Percentiles rank a stretch among this genome's conserved stretches.
phyloP scores from a whole-genome alignment of 1,139 yeast species.

The Geotrichum carabidarum region DNA sequence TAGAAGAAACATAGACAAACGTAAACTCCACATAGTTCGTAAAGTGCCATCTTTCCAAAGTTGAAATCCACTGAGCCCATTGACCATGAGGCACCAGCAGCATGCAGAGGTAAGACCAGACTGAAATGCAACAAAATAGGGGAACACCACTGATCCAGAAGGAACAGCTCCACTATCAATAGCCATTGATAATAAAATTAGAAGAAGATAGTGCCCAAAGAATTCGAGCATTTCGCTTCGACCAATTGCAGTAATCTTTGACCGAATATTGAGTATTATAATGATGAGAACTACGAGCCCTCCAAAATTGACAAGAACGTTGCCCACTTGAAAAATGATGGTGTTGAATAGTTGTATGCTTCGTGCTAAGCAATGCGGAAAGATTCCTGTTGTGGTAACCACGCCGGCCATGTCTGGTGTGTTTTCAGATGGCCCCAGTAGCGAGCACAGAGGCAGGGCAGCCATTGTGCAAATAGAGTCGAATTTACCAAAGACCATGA shows the following conservation, averaged over 20 bases:
- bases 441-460: slow-evolving; percentile 73
- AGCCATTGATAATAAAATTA: slow-evolving; percentile 60
- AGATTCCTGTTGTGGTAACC: slow-evolving; percentile 46
- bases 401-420: not conserved
- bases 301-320: slow-evolving; percentile 77
- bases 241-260: slow-evolving; percentile 91
- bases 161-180: slow-evolving; percentile 93
- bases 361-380: slow-evolving; percentile 79
- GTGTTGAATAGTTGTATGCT: slow-evolving; percentile 86
- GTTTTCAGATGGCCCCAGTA: slow-evolving; percentile 44
- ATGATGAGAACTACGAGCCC: slow-evolving; percentile 60
- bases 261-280: slow-evolving; percentile 71
- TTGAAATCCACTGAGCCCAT: slow-evolving; percentile 80
- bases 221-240: slow-evolving; percentile 77
- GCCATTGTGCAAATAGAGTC: slow-evolving; percentile 59
- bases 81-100: slow-evolving; percentile 62
- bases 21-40: slow-evolving; percentile 46
- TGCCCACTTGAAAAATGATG: slow-evolving; percentile 84
- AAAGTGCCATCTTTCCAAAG: slow-evolving; percentile 90
- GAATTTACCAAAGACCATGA: slow-evolving; percentile 61
- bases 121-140: slow-evolving; percentile 79
- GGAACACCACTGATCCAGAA: slow-evolving; percentile 67
- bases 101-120: slow-evolving; percentile 66
- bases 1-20: slow-evolving; percentile 47
- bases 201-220: slow-evolving; percentile 54